Base-by-base conservation (phyloP, 177 flowering plant species). In the Telopea speciosissima region DNA sequence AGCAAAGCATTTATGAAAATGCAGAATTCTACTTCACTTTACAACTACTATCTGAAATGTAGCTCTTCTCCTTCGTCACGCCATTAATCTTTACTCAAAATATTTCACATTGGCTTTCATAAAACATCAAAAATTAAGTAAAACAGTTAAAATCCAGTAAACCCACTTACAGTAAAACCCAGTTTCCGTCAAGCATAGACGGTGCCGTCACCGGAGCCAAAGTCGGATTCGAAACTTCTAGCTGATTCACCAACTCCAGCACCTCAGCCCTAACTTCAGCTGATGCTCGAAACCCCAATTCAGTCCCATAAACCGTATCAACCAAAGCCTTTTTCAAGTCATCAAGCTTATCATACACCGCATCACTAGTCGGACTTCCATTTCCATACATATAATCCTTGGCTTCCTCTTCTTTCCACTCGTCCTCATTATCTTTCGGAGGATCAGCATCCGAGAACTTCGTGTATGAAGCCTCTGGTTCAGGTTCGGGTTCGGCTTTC, bases 201-300 rank as follows among this genome's bases (percentile, higher is more conserved):
- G 86, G 14, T 0, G 83, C 80, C 72, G 86, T 88, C 5, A 80
- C 76, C 2, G 99, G 97, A 4, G 85, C 89, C 22, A 85, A 84
- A 28, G 86, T 89, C 1, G 97, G 99, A 76, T 95, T 95, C 49
- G 67, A 72, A 4, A 88, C 81, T 80, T 95, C 99, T 81, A 95
- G 74, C 83, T 90, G 94, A 75, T 73, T 83, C 63, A 92, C 89
- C 64, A 95, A 70, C 80, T 95, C 99, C 72, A 81, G 75, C 24
- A 89, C 87, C 90, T 95, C 97, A 13, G 88, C 97, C 73, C 97
- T 78, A 13, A 87, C 85, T 70, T 92, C 99, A 13, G 83, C 24
- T 11, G 88, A 76, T 0, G 93, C 93, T 70, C 79, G 76, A 31
- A 90, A 87, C 68, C 97, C 97, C 1, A 86, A 74, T 52, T 90